A percentile compares a stretch with the other conserved stretches of the same genome.
Conservation (phyloP, 1,284 basidiomycete genomes). For the Clitocybe nebularis region DNA sequence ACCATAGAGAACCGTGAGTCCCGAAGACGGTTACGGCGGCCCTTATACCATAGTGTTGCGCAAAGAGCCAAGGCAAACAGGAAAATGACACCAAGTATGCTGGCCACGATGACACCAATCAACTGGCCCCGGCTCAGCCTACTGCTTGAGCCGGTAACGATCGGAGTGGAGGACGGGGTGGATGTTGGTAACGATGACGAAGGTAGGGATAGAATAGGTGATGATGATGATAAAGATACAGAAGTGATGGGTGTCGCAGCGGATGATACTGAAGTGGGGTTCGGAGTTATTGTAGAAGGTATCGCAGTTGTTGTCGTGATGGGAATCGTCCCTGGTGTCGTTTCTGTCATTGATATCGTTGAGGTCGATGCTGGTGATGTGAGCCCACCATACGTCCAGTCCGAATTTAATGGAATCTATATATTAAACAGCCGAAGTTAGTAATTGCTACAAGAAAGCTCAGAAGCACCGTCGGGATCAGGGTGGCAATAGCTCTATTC, state of each 20-base stretch:
- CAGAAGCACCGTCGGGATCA: not conserved
- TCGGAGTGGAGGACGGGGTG: constrained; percentile 15
- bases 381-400: constrained; percentile 65
- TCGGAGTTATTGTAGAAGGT: constrained; percentile 21
- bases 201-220: constrained; percentile 15
- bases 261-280: constrained; percentile 19
- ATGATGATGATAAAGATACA: constrained; percentile 14
- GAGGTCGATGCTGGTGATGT: constrained; percentile 33
- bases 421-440: constrained; percentile 6
- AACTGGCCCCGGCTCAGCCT: constrained; percentile 35
- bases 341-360: constrained; percentile 25
- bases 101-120: constrained; percentile 45
- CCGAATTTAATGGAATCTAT: constrained; percentile 64
- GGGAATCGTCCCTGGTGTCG: constrained; percentile 17
- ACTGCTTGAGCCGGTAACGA: constrained; percentile 13
- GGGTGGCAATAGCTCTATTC: too few relatives aligned
- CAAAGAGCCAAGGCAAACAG: constrained; percentile 49
- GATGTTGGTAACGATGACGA: constrained; percentile 14
- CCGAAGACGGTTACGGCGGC: constrained; percentile 31
- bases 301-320: constrained; percentile 16
- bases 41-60: constrained; percentile 47
- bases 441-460: not conserved
- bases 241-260: constrained; percentile 19
- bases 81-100: constrained; percentile 49
- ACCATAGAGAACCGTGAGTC: constrained; percentile 22